Conservation (phyloP, 2,329 filamentous ascomycete genomes). For the Septoria petroselini region DNA sequence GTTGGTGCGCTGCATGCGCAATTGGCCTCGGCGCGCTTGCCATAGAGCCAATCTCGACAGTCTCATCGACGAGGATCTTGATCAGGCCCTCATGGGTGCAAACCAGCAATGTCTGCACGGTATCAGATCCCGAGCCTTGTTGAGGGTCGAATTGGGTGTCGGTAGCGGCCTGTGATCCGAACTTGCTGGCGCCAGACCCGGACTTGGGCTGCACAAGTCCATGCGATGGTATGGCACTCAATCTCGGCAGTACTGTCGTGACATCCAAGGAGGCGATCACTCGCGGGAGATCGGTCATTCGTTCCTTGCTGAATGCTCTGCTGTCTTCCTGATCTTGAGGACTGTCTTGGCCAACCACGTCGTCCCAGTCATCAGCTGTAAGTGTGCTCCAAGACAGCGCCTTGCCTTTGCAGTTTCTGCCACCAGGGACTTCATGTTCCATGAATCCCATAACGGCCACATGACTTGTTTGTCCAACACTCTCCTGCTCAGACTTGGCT, state of each 20-base stretch:
- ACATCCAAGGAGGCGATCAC: conserved; percentile 73
- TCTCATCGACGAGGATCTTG: conserved; percentile 33
- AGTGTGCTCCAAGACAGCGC: not conserved
- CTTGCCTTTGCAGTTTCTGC: conserved; percentile 28
- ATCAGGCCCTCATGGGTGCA: conserved; percentile 24
- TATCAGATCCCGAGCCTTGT: conserved; percentile 10
- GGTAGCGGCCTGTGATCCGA: conserved; percentile 28
- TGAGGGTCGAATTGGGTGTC: conserved; percentile 30
- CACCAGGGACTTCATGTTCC: conserved; percentile 25
- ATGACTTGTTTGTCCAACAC: conserved; percentile 4
- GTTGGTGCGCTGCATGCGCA: conserved; percentile 67
- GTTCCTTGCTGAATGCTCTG: conserved; percentile 6
- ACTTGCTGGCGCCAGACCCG: conserved; percentile 30
- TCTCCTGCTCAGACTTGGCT: conserved; percentile 8
- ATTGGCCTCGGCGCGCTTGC: conserved; percentile 19
- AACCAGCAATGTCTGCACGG: conserved; percentile 28
- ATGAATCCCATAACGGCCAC: conserved; percentile 29
- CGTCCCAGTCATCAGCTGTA: conserved; percentile 31
- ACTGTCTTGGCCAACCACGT: conserved; percentile 20
- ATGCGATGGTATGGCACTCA: conserved; percentile 51
- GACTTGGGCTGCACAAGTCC: conserved; percentile 40
- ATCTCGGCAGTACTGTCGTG: conserved; percentile 70
- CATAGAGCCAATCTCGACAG: conserved; percentile 32
- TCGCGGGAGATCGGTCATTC: conserved; percentile 53
- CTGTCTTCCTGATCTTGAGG: conserved; percentile 42